Evolutionary conservation across 805 yeast genomes (phyloP).

Genomic region (Saccharomycopsis oosterbeekiorum): DNA sequence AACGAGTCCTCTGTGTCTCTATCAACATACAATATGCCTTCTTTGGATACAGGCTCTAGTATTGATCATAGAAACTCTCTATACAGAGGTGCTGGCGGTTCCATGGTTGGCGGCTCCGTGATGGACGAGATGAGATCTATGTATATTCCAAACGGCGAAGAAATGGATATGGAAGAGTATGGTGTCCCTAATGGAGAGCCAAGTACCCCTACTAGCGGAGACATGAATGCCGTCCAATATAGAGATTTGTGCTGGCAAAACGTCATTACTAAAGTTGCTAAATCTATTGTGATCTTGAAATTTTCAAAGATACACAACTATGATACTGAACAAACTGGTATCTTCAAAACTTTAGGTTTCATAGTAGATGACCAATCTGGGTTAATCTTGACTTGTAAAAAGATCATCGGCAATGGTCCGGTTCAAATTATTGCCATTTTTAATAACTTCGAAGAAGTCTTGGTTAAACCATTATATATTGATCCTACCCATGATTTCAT

Average conservation of each 20-base stretch:
- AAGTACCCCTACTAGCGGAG: constrained; percentile 18
- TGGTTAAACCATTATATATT: constrained; percentile 19
- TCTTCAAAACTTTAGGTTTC: constrained; percentile 19
- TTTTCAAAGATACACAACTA: constrained; percentile 18
- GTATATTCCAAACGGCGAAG: constrained; percentile 17
- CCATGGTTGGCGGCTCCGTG: constrained; percentile 17
- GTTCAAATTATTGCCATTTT: constrained; percentile 19
- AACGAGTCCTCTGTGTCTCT: constrained; percentile 18
- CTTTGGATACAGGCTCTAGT: constrained; percentile 16
- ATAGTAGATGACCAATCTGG: constrained; percentile 19
- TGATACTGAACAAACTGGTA: constrained; percentile 19
- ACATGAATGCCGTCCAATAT: constrained; percentile 19
- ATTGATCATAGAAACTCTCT: constrained; percentile 16
- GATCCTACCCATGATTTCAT: constrained; percentile 20
- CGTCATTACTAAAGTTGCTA: constrained; percentile 18
- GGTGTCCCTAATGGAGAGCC: constrained; percentile 11
- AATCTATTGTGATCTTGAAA: constrained; percentile 18
- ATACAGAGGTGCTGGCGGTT: constrained; percentile 18
- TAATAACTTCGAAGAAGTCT: constrained; percentile 19
- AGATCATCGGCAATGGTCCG: constrained; percentile 19
- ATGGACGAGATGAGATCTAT: constrained; percentile 18
- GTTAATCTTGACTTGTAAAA: constrained; percentile 18
- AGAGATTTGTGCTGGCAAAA: constrained; percentile 19
- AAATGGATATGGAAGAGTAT: constrained; percentile 10
- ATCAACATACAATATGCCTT: constrained; percentile 19